A percentile compares a stretch with the other conserved stretches of the same genome.
These are phyloP conservation scores for Mycothermus thermophilus DNA, from an alignment of 495 filamentous ascomycete genomes.

Conservation along the genomic window DNA sequence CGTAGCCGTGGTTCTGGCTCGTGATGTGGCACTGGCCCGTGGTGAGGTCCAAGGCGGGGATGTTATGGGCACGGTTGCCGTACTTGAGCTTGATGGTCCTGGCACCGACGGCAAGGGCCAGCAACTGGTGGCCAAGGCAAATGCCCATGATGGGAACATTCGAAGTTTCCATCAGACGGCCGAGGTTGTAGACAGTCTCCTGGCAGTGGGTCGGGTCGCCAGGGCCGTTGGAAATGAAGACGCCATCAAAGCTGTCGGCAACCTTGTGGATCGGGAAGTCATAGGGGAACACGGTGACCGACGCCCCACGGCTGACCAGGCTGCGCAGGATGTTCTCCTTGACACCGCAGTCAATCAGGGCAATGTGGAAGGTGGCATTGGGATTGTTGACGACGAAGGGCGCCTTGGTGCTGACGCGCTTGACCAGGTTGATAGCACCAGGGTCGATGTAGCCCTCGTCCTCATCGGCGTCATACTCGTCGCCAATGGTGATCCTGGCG, in stretches of 20 bases:
- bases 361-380: slow-evolving; percentile 73
- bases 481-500: slow-evolving; percentile 86
- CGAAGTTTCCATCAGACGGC: slow-evolving; percentile 74
- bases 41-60: slow-evolving; percentile 83
- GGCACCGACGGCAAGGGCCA: slow-evolving; percentile 70
- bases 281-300: slow-evolving; percentile 85
- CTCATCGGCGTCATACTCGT: slow-evolving; percentile 97
- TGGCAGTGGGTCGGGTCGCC: slow-evolving; percentile 96
- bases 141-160: slow-evolving; percentile 93
- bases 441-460: slow-evolving; percentile 94
- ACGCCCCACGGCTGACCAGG: slow-evolving; percentile 73
- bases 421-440: slow-evolving; percentile 89
- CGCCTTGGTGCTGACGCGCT: slow-evolving; percentile 89
- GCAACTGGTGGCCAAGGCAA: slow-evolving; percentile 84
- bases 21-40: slow-evolving; percentile 98
- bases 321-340: slow-evolving; percentile 98
- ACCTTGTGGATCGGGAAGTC: slow-evolving; percentile 97
- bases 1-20: slow-evolving; percentile 96
- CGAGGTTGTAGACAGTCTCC: slow-evolving; percentile 80
- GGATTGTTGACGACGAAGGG: slow-evolving; percentile 84
- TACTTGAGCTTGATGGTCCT: slow-evolving; percentile 91
- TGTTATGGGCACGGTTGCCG: slow-evolving; percentile 96
- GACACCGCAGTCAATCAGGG: slow-evolving; percentile 93
- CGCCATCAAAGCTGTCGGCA: slow-evolving; percentile 89
- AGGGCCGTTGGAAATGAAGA: slow-evolving; percentile 96